These are phyloP conservation scores for Bruguiera sexangula DNA, from an alignment of 345 rosid genomes.

Conservation along the genomic window DNA sequence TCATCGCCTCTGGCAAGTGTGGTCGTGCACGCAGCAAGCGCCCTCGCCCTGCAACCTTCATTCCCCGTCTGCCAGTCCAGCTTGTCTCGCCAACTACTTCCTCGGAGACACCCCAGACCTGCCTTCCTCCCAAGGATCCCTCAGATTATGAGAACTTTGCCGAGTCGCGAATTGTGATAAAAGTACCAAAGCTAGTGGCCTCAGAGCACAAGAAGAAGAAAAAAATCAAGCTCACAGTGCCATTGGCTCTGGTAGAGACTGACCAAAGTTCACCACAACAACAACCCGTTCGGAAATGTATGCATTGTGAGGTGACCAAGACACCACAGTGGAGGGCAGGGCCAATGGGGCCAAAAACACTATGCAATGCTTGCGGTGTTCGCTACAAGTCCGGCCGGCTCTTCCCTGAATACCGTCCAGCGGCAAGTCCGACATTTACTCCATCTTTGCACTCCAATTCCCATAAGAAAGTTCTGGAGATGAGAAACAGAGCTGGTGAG, in stretches of 20 bases:
- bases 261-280: constrained; percentile 31
- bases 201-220: constrained; percentile 69
- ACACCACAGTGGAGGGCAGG: constrained; percentile 99
- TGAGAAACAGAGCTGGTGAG: constrained; percentile 58
- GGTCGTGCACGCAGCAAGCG: constrained; percentile 96
- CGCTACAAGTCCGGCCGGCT: constrained; percentile 94
- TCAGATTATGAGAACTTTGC: constrained; percentile 56
- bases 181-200: constrained; percentile 54
- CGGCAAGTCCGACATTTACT: constrained; percentile 85
- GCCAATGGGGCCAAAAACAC: constrained; percentile 96
- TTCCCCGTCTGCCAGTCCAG: constrained; percentile 51
- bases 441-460: constrained; percentile 94
- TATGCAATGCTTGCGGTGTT: constrained; percentile 97
- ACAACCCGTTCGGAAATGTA: constrained; percentile 67
- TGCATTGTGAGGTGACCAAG: constrained; percentile 94
- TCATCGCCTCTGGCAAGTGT: constrained; percentile 37
- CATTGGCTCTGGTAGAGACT: constrained; percentile 29
- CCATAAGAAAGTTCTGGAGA: constrained; percentile 90
- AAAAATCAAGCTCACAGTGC: constrained; percentile 57
- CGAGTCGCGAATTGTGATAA: constrained; percentile 61
- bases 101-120: constrained; percentile 21
- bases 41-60: constrained; percentile 70
- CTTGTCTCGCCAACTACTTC: constrained; percentile 43
- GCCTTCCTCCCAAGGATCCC: constrained; percentile 23
- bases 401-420: constrained; percentile 97